These are phyloP conservation scores for Lachnellula suecica DNA, from an alignment of 2,329 filamentous ascomycete species.

Conservation along the genomic window DNA sequence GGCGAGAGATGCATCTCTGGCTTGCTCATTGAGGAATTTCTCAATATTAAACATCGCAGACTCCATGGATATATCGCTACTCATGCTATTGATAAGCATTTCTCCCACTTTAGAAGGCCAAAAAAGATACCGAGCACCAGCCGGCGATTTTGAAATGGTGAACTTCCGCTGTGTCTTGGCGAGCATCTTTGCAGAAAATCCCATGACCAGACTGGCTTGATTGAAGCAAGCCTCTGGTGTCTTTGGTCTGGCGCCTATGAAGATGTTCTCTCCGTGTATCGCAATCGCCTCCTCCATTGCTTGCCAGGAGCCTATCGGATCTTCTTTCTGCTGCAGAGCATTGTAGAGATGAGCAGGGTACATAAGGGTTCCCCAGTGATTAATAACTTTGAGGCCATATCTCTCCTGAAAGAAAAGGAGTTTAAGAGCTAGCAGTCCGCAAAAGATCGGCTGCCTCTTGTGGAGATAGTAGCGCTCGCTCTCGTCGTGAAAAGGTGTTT, in stretches of 20 bases:
- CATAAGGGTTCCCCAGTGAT: not conserved
- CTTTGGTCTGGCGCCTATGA: constrained; percentile 3
- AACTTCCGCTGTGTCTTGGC: constrained; percentile 5
- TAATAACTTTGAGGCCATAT: no score
- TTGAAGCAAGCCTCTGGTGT: constrained; percentile 4
- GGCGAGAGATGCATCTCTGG: not conserved
- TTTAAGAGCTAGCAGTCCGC: constrained; percentile 11
- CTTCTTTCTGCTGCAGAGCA: not conserved
- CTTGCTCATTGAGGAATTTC: constrained; percentile 9
- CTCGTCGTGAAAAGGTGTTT: not conserved
- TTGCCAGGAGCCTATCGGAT: constrained; percentile 4
- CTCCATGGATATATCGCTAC: not conserved
- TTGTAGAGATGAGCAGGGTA: not conserved
- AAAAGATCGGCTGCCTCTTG: constrained; percentile 14
- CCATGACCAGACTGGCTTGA: constrained; percentile 2
- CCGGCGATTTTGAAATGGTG: not conserved
- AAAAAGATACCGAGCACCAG: not conserved
- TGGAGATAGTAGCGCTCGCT: constrained; percentile 10
- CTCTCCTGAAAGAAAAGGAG: no score
- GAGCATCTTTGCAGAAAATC: constrained; percentile 1
- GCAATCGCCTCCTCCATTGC: constrained; percentile 5
- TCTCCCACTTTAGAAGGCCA: not conserved
- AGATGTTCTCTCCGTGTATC: constrained; percentile 4
- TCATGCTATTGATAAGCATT: not conserved
- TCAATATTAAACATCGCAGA: constrained; percentile 9